Base-by-base conservation (phyloP, 768 basidiomycete species). In the Mycena venus region DNA sequence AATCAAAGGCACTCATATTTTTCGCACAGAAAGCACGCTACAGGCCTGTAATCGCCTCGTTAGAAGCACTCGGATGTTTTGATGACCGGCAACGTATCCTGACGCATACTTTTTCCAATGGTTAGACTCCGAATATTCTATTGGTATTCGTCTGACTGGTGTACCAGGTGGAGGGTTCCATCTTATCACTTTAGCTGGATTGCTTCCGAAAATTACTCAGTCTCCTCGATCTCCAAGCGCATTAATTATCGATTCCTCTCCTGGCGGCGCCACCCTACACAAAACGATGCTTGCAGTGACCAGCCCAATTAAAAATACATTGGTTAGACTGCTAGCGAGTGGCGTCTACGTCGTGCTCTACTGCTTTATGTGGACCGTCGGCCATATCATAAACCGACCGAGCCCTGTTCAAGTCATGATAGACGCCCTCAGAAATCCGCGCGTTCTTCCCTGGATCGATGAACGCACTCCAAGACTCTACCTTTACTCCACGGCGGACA, bases 101-200 rank as follows among this genome's bases (percentile, higher is more conserved):
- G 17, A 80, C 86, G 0, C 89, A 90, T 58, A 77, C 82, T 14
- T 90, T 90, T 71, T 89, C 88, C 0, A 89, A 89, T 47, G 89
- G 88, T 87, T 68, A 51, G 15, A 25, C 2, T 44, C 23, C 6
- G 36, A 32, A 19, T 11, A 34, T 58, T 31, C 4, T 19, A 31
- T n/a, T 36, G 19, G 14, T 32, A 3, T 23, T 59, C 25, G 0
- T 17, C 21, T 65, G n/a, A 65, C 27, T 21, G 44, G 21, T 21
- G 17, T 32, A 29, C n/a, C 62, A 90, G 88, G 89, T 47, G 89
- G 88, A 15, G 81, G 81, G 25, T 78, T 79, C 69, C 84, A 86
- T 65, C 79, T 88, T 11, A 72, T 81, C 15, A 82, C 81, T 0
- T 78, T 90, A 4, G 78, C 83, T 49, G 78, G 80, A 6, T 72